Evolutionary conservation across 2,329 filamentous ascomycete species (phyloP), one percentile per base, ranked within the genome.

Genomic region (Calonectria crousiana): DNA sequence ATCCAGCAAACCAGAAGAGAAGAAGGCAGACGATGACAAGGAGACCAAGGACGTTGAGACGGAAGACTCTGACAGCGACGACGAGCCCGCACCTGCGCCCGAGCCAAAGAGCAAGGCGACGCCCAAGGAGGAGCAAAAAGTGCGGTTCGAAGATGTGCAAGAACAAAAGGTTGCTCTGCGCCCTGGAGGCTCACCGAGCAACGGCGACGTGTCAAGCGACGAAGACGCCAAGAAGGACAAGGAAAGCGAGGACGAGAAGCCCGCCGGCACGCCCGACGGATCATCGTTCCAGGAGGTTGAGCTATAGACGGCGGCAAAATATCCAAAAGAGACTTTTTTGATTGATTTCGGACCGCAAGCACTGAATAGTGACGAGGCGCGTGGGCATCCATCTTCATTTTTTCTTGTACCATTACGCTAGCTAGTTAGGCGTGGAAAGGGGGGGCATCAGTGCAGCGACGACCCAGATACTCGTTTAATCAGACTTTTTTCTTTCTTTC

Each of bases 201-300:
- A 82, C 18, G 81, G 82, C 16, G 80, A 80, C 10, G 77, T 82
- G 20, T 82, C 82, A 26, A 83, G 84, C 41, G 76, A 81, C 6
- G 80, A 81, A 20, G 80, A 84, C 20, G 78, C 81, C 9, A 81
- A 81, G 20, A 84, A 85, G 9, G 82, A 77, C 10, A 83, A 83
- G 6, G 82, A 83, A 8, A 78, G 80, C 8, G 81, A 82, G 8
- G 84, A 85, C 16, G 81, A 83, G 60, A 88, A 87, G 75, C 84
- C 86, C 0, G 84, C 85, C 20, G 84, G 85, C 52, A 90, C 89
- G 9, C 88, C 90, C 23, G 90, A 91, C 76, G 88, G 89, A 0
- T 87, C 87, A 6, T 90, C 90, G n/a, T 93, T 93, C 82, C 91
- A 93, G 78, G 90, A 93, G 77, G 91, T 93, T 60, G 90, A 89